phyloP scores from a whole-genome alignment of 768 basidiomycete genomes.

The Paxillus involutus region DNA sequence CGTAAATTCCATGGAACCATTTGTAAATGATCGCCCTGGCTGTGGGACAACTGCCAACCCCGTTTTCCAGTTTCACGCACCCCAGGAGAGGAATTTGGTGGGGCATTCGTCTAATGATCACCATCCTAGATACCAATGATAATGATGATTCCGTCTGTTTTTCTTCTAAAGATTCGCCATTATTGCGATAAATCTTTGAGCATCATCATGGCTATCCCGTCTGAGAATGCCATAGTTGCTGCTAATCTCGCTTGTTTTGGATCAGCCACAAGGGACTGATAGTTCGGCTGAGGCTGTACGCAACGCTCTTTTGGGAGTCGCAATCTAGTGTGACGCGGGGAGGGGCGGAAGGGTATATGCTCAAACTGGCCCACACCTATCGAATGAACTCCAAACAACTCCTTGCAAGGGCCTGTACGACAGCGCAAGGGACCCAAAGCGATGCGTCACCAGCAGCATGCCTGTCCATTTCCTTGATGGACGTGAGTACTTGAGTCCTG shows the following conservation, averaged over 20 bases:
- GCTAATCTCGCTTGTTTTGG: constrained; percentile 43
- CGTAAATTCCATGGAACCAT: constrained; percentile 59
- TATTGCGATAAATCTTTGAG: constrained; percentile 47
- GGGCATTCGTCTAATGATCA: constrained; percentile 48
- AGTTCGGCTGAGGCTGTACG: constrained; percentile 40
- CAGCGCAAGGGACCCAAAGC: constrained; percentile 28
- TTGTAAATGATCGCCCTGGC: constrained; percentile 45
- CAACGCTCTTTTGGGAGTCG: constrained; percentile 36
- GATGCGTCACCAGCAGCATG: constrained; percentile 29
- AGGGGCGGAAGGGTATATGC: constrained; percentile 28
- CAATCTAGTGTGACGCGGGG: constrained; percentile 25
- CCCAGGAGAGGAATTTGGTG: constrained; percentile 50
- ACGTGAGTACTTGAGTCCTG: constrained; percentile 39
- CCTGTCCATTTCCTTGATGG: constrained; percentile 34
- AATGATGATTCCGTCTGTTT: constrained; percentile 29
- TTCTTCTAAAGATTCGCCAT: constrained; percentile 36
- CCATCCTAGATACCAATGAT: constrained; percentile 52
- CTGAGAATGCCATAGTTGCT: constrained; percentile 43
- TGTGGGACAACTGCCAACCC: constrained; percentile 7
- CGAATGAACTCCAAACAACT: constrained; percentile 35
- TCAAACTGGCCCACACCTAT: constrained; percentile 35
- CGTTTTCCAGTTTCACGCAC: constrained; percentile 26
- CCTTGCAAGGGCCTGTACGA: constrained; percentile 31
- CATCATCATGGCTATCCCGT: constrained; percentile 45
- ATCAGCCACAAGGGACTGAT: constrained; percentile 36